Evolutionary conservation across 441 rosid genomes (phyloP).

Genomic region (Macaranga tanarius): DNA sequence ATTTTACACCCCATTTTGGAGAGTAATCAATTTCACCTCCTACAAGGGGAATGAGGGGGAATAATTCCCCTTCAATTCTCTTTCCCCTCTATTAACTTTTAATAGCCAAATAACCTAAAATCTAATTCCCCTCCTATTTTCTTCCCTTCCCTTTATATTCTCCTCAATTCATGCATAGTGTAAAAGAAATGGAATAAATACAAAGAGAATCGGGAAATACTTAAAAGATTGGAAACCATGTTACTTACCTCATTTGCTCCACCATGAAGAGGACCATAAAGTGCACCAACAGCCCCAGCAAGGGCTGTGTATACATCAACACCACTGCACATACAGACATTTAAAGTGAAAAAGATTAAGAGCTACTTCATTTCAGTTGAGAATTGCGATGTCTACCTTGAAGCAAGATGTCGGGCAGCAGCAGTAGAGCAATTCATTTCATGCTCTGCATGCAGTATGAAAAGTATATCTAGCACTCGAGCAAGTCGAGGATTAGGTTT

Average conservation of each 20-base stretch:
- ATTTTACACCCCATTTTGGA: too few relatives aligned
- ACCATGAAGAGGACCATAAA: conserved; percentile 95
- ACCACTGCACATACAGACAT: conserved; percentile 55
- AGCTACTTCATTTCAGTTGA: conserved; percentile 11
- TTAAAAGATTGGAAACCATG: background rate
- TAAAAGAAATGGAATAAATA: background rate
- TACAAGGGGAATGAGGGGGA: too few relatives aligned
- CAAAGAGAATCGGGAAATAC: background rate
- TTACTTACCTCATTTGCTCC: conserved; percentile 72
- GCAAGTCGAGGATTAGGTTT: conserved; percentile 93
- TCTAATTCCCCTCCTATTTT: too few relatives aligned
- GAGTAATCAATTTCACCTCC: too few relatives aligned
- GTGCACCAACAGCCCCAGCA: conserved; percentile 86
- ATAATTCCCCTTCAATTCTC: too few relatives aligned
- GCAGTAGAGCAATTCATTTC: conserved; percentile 98
- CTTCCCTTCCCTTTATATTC: too few relatives aligned
- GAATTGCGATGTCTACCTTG: conserved; percentile 52
- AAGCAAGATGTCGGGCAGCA: conserved; percentile 98
- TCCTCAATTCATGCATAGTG: too few relatives aligned
- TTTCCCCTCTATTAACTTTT: too few relatives aligned
- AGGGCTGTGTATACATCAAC: conserved; percentile 89
- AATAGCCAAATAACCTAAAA: too few relatives aligned
- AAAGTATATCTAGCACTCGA: conserved; percentile 82
- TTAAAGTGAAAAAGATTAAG: background rate
- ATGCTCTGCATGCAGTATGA: conserved; percentile 95